These are phyloP conservation scores for Prunus mongolica DNA, from an alignment of 306 rosid genomes.

Conservation along the genomic window DNA sequence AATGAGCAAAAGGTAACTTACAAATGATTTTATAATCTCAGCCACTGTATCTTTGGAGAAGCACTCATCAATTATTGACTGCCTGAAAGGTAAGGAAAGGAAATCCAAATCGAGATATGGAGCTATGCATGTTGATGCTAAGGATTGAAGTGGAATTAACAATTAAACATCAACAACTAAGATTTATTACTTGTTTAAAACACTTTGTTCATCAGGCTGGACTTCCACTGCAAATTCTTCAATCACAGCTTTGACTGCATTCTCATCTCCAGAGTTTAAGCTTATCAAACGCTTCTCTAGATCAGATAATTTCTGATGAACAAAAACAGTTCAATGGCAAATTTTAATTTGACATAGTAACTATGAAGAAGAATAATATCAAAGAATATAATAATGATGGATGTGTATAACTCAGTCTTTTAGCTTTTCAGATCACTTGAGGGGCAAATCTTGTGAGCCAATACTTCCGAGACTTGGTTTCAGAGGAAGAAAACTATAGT, in stretches of 20 bases:
- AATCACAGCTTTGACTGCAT: conserved; percentile 67
- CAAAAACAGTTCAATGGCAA: conserved; percentile 10
- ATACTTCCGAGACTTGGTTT: background rate
- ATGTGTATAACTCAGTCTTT: background rate
- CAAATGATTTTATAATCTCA: conserved; percentile 78
- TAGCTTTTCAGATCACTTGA: background rate
- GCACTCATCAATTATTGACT: conserved; percentile 61
- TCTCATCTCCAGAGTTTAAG: conserved; percentile 68
- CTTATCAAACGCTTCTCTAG: conserved; percentile 70
- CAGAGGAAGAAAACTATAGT: background rate
- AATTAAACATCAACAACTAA: conserved; percentile 8
- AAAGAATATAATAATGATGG: background rate
- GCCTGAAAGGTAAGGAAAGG: conserved; percentile 51
- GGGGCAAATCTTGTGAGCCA: background rate
- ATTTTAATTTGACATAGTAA: background rate
- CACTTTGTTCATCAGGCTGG: conserved; percentile 57
- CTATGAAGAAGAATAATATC: background rate
- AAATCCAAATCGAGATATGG: background rate
- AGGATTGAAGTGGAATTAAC: conserved; percentile 9
- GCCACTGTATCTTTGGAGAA: conserved; percentile 72
- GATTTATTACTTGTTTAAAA: conserved; percentile 69
- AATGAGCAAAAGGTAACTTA: conserved; percentile 25
- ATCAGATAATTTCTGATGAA: conserved; percentile 61
- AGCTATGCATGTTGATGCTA: background rate
- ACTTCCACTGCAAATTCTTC: conserved; percentile 72